phyloP scores from a whole-genome alignment of 2,329 filamentous ascomycete species.

The Fusarium annulatum region DNA sequence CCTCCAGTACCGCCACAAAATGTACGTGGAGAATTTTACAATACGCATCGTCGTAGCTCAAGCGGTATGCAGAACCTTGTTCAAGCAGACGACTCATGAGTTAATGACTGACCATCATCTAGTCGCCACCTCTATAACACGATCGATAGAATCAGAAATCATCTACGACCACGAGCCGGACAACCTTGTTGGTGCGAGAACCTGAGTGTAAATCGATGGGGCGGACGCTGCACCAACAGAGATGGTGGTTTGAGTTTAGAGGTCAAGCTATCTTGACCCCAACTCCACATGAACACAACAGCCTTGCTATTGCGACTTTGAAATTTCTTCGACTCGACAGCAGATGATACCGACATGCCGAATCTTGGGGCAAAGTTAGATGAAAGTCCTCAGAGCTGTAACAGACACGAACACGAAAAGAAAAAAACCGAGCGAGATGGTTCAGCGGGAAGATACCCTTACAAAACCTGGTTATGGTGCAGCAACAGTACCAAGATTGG shows the following conservation, averaged over 20 bases:
- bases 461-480: not conserved
- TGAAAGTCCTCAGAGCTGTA: not conserved
- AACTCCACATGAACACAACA: not conserved
- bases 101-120: not conserved
- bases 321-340: constrained; percentile 12
- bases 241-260: not conserved
- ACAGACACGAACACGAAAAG: not conserved
- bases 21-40: not conserved
- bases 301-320: constrained; percentile 9
- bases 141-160: constrained; percentile 32
- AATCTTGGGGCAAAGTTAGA: not conserved
- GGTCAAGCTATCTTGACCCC: not conserved
- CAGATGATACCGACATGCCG: not conserved
- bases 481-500: not conserved
- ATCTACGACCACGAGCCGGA: constrained; percentile 55
- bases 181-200: constrained; percentile 41
- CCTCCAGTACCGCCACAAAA: not conserved
- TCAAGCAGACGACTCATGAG: not conserved
- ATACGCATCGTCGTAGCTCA: constrained; percentile 11
- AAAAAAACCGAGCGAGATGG: not conserved
- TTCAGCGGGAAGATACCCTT: not conserved
- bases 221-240: not conserved
- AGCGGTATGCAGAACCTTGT: constrained; percentile 1
- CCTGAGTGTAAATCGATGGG: not conserved
- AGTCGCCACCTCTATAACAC: constrained; percentile 4